Conservation (phyloP, 2,329 filamentous ascomycete genomes). For the Paecilomyces fulvus region DNA sequence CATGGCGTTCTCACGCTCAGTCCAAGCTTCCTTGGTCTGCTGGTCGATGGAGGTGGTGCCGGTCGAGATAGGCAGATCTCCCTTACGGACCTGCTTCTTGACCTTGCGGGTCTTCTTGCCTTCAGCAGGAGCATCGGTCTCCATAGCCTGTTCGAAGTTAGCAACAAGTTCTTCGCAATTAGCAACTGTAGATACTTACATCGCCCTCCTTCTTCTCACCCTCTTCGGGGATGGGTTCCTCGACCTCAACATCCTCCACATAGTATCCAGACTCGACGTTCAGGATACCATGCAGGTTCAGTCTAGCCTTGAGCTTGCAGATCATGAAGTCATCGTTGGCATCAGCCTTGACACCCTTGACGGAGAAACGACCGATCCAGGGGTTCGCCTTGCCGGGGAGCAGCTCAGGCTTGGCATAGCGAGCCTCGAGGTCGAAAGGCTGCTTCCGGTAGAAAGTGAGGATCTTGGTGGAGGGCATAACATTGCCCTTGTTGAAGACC, state of each 20-base stretch:
- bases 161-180: not conserved
- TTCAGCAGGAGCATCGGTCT: conserved; percentile 59
- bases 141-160: conserved; percentile 60
- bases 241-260: conserved; percentile 94
- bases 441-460: conserved; percentile 99
- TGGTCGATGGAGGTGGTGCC: conserved; percentile 74
- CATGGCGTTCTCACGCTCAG: conserved; percentile 84
- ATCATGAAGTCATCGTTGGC: conserved; percentile 98
- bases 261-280: conserved; percentile 97
- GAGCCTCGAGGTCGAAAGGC: conserved; percentile 89
- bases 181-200: conserved; percentile 25
- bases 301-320: conserved; percentile 95
- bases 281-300: conserved; percentile 92
- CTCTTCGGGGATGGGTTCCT: conserved; percentile 80
- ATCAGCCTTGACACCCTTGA: conserved; percentile 94
- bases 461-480: conserved; percentile 97
- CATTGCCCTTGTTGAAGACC: conserved; percentile 95
- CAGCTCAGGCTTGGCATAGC: conserved; percentile 76
- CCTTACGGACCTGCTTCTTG: conserved; percentile 98
- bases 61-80: conserved; percentile 78
- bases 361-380: conserved; percentile 95
- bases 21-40: conserved; percentile 54
- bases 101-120: conserved; percentile 84
- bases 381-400: conserved; percentile 85
- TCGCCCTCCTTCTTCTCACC: conserved; percentile 55